Evolutionary conservation across 306 rosid species (phyloP).

Genomic region (Cucumis sativus): Cucumber_9930_V3 NC_026660.2:5386501-5387000

Average conservation of each 20-base stretch:
- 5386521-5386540: constrained; percentile 95
- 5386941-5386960: background rate
- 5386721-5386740: background rate
- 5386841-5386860: background rate
- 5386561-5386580: background rate
- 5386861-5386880: background rate
- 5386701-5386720: too few species aligned
- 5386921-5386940: background rate
- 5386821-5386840: background rate
- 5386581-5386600: background rate
- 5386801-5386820: background rate
- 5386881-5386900: background rate
- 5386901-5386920: background rate
- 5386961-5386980: background rate
- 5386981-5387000: background rate
- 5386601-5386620: background rate
- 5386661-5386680: background rate
- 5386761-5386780: background rate
- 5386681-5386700: background rate
- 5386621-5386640: background rate
- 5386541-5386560: background rate
- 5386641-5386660: constrained; percentile 1
- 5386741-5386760: background rate
- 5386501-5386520: constrained; percentile 86
- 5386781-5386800: background rate